Base-by-base conservation (phyloP, 345 rosid genomes). In the Streptanthus diversifolius region DNA sequence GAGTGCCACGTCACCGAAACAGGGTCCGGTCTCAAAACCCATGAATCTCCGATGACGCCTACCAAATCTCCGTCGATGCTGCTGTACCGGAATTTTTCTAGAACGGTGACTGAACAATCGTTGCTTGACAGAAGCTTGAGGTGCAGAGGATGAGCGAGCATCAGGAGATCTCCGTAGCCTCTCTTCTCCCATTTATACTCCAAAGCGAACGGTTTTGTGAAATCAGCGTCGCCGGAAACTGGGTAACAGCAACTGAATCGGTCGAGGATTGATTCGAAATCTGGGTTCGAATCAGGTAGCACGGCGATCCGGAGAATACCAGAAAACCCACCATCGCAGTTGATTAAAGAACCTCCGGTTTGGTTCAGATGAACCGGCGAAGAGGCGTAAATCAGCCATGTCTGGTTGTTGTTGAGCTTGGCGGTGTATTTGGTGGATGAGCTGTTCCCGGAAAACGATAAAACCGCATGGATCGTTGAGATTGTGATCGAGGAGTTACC, bases 111-210 rank as follows among this genome's bases (percentile, higher is more conserved):
- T 45, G 83, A 70, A 47, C 74, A 41, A 44, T 83, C 80, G 17
- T 80, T 62, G 7, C 6, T 48, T 6, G 83, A 72, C 51, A 95
- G 73, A 70, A 95, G 83, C 75, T 80, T 82, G 11, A 86, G 71
- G 78, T 95, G 97, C 18, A 95, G 88, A 58, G 97, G 96, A 70
- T 95, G 99, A 5, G 99, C 96, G 14, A 95, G 84, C 83, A 95
- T 83, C 14, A 95, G 82, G 81, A 95, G 87, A 84, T 91, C 86
- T 66, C 96, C 99, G 80, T 88, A 88, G 22, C 97, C 97, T 84
- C 81, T 82, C 83, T 87, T 95, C 62, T 85, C 90, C 92, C 93
- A 95, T 58, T 83, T 83, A 58, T 91, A 95, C 70, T 89, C 91
- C 30, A 95, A 55, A 73, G 86, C 77, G 71, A 87, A 95, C 0